Base-by-base conservation (phyloP, 192 early-diverging fungal species). In the Blastocladiella britannica region DNA sequence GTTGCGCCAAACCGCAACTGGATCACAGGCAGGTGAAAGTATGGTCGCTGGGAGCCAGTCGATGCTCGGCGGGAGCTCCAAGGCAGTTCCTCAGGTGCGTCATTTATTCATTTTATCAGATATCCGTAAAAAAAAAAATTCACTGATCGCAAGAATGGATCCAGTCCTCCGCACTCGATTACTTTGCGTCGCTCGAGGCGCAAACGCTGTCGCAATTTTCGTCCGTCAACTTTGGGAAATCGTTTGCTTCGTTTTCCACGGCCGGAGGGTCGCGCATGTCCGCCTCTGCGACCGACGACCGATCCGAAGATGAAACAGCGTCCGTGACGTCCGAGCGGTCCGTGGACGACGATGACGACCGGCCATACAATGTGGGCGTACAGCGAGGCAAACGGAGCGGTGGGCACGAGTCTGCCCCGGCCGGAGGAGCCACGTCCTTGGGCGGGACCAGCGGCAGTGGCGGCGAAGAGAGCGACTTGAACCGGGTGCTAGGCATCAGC, bases 401-500 rank as follows among this genome's bases (percentile, higher is more conserved):
- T n/a, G n/a, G n/a, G n/a, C n/a, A n/a, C n/a, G n/a, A n/a, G n/a
- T n/a, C n/a, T n/a, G n/a, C n/a, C n/a, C n/a, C n/a, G n/a, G n/a
- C n/a, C n/a, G n/a, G n/a, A n/a, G n/a, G n/a, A n/a, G n/a, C n/a
- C n/a, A n/a, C n/a, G n/a, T n/a, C n/a, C n/a, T n/a, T n/a, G n/a
- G n/a, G n/a, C n/a, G n/a, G n/a, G n/a, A n/a, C n/a, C n/a, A n/a
- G n/a, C n/a, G n/a, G n/a, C n/a, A n/a, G n/a, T n/a, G n/a, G n/a
- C n/a, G n/a, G n/a, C n/a, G n/a, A n/a, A n/a, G 26, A 26, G 51
- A 47, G 20, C 26, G 63, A 58, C 27, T 47, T 25, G 60, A 67
- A 66, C 62, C 65, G 62, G 56, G 23, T 59, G 12, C 52, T 74
- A 18, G 60, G 76, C 26, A 58, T 80, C 23, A 43, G 54, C 15